Percentiles rank a stretch among this genome's conserved stretches.
These are phyloP conservation scores for Eucalyptus regnans DNA, from an alignment of 345 rosid genomes.

Conservation along the genomic window DNA sequence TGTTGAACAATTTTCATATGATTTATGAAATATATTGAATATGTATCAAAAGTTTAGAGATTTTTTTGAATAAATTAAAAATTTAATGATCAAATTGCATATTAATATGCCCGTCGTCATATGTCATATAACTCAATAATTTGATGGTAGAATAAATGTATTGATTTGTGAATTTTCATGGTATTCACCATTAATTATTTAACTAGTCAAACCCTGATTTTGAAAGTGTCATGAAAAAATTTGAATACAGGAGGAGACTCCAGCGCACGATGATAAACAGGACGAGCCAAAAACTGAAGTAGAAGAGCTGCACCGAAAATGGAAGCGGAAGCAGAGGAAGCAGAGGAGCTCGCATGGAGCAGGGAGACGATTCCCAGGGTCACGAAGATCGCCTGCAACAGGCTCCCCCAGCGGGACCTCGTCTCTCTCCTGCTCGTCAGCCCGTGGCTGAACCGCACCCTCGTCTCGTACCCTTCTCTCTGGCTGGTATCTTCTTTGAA, in stretches of 20 bases:
- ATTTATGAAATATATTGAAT: too few relatives aligned
- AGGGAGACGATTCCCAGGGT: conserved; percentile 62
- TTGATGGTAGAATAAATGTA: too few relatives aligned
- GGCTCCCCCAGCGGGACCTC: conserved; percentile 56
- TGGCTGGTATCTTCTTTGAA: conserved; percentile 42
- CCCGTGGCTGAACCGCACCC: conserved; percentile 58
- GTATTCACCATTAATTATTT: too few relatives aligned
- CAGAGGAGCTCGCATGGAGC: conserved; percentile 35
- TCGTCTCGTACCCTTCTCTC: conserved; percentile 45
- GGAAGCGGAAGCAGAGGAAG: conserved; percentile 10
- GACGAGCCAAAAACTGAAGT: neutral
- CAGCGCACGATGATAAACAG: neutral
- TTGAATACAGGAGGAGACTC: neutral
- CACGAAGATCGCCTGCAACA: conserved; percentile 58
- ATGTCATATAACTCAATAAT: too few relatives aligned
- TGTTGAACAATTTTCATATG: too few relatives aligned
- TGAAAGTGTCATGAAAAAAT: neutral
- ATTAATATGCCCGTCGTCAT: too few relatives aligned
- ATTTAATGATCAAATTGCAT: too few relatives aligned
- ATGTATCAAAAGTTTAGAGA: accelerated
- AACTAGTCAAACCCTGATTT: neutral
- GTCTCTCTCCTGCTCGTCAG: conserved; percentile 62
- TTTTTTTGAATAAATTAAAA: too few relatives aligned
- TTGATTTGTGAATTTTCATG: too few relatives aligned
- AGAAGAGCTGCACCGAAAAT: neutral